phyloP scores from a whole-genome alignment of 495 filamentous ascomycete species.

The Neurospora sp. region DNA sequence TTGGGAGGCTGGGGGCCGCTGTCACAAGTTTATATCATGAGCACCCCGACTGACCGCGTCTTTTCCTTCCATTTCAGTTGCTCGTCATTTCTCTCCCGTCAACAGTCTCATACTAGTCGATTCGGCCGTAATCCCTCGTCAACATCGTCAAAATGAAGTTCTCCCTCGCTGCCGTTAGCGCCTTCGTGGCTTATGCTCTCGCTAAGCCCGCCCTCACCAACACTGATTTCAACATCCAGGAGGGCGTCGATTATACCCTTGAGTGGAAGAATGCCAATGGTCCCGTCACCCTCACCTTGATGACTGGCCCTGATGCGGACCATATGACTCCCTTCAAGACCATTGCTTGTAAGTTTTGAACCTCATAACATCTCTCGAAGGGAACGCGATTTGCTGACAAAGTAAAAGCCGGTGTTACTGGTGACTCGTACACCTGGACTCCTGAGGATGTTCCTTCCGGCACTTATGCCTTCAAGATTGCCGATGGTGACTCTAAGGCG shows the following conservation, averaged over 20 bases:
- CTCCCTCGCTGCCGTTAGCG: conserved; percentile 21
- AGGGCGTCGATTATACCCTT: conserved; percentile 31
- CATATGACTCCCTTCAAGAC: conserved; percentile 26
- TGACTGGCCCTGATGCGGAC: conserved; percentile 17
- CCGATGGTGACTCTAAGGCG: conserved; percentile 9
- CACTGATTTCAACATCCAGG: conserved; percentile 25
- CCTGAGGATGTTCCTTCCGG: conserved; percentile 23
- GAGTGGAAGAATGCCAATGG: conserved; percentile 28
- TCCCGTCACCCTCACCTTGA: conserved; percentile 29
- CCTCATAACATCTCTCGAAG: not conserved
- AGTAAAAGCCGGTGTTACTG: conserved; percentile 18
- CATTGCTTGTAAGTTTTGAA: conserved; percentile 21
- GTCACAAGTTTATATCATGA: not conserved
- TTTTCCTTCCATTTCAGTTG: not conserved
- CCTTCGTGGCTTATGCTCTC: conserved; percentile 27
- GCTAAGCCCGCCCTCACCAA: conserved; percentile 33
- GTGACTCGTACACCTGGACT: conserved; percentile 24
- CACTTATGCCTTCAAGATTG: conserved; percentile 36
- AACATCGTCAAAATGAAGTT: conserved; percentile 35
- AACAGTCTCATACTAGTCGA: not conserved
- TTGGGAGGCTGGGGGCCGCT: not conserved
- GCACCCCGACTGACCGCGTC: not conserved
- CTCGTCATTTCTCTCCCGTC: conserved; percentile 1
- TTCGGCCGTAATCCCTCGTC: not conserved
- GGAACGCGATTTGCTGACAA: conserved; percentile 5